phyloP scores from a whole-genome alignment of 2,329 filamentous ascomycete genomes.

The Penicillium palitans region DNA sequence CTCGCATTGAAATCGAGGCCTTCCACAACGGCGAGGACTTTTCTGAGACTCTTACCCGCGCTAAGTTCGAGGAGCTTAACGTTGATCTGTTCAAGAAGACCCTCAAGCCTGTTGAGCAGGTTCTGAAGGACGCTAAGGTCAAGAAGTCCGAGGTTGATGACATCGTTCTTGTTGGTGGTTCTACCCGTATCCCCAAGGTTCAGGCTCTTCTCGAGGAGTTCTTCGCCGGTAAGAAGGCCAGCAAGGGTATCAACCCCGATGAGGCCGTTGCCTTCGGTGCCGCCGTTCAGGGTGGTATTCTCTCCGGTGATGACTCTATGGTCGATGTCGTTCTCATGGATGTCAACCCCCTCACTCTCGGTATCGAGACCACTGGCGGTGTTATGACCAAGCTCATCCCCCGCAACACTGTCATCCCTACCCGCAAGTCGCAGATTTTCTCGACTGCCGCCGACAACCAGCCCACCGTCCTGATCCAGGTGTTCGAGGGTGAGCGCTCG shows the following conservation, averaged over 20 bases:
- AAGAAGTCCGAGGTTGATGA: constrained; percentile 95
- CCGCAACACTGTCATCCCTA: constrained; percentile 91
- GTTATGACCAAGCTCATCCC: constrained; percentile 97
- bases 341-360: constrained; percentile 92
- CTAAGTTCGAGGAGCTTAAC: constrained; percentile 99
- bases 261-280: constrained; percentile 98
- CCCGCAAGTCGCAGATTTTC: constrained; percentile 97
- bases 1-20: constrained; percentile 92
- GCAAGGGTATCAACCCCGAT: constrained; percentile 99
- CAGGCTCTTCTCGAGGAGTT: constrained; percentile 91
- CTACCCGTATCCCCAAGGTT: constrained; percentile 98
- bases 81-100: constrained; percentile 99
- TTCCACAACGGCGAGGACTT: constrained; percentile 98
- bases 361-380: constrained; percentile 96
- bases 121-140: constrained; percentile 95
- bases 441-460: constrained; percentile 96
- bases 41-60: constrained; percentile 95
- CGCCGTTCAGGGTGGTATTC: constrained; percentile 93
- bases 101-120: constrained; percentile 96
- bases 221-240: constrained; percentile 93
- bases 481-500: constrained; percentile 89
- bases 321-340: constrained; percentile 89
- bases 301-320: constrained; percentile 82
- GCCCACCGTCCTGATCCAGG: constrained; percentile 91
- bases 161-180: constrained; percentile 97